These are phyloP conservation scores for Mycena galopus DNA, from an alignment of 768 basidiomycete genomes.

Conservation along the genomic window DNA sequence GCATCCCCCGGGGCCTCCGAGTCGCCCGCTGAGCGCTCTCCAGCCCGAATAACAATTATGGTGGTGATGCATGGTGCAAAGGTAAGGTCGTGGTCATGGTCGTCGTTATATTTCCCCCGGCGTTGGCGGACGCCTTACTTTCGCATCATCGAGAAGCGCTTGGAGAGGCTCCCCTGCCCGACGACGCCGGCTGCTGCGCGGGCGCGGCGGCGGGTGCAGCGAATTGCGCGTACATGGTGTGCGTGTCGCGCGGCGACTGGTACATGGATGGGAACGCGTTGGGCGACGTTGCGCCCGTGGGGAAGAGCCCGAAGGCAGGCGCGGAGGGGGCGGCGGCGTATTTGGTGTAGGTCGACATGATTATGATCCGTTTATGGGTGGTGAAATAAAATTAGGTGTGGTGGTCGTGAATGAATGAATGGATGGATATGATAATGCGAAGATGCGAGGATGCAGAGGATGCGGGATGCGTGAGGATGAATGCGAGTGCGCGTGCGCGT, in stretches of 20 bases:
- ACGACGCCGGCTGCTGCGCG: constrained; percentile 31
- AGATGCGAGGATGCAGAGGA: constrained; percentile 5
- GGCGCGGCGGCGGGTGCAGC: constrained; percentile 42
- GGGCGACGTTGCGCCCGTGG: constrained; percentile 65
- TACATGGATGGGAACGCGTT: constrained; percentile 70
- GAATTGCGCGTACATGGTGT: constrained; percentile 71
- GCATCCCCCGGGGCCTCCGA: constrained; percentile 10
- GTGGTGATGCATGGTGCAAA: not conserved
- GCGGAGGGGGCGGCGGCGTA: constrained; percentile 62
- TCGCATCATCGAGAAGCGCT: constrained; percentile 47
- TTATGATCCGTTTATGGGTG: constrained; percentile 33
- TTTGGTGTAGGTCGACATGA: constrained; percentile 61
- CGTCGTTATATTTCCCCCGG: not conserved
- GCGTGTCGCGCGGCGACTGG: constrained; percentile 71
- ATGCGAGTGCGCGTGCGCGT: constrained; percentile 11
- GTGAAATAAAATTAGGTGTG: constrained; percentile 28
- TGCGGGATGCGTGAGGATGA: constrained; percentile 10
- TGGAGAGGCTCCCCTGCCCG: constrained; percentile 38
- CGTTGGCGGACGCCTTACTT: constrained; percentile 27
- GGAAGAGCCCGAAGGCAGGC: constrained; percentile 73
- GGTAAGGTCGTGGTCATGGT: constrained; percentile 23
- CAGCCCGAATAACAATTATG: constrained; percentile 15
- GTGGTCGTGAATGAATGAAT: constrained; percentile 34
- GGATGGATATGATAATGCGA: constrained; percentile 15
- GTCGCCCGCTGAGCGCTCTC: constrained; percentile 19